Evolutionary conservation across 2,329 filamentous ascomycete genomes (phyloP), one percentile per base, ranked within the genome.

Genomic region (Penicillium sp.): DNA sequence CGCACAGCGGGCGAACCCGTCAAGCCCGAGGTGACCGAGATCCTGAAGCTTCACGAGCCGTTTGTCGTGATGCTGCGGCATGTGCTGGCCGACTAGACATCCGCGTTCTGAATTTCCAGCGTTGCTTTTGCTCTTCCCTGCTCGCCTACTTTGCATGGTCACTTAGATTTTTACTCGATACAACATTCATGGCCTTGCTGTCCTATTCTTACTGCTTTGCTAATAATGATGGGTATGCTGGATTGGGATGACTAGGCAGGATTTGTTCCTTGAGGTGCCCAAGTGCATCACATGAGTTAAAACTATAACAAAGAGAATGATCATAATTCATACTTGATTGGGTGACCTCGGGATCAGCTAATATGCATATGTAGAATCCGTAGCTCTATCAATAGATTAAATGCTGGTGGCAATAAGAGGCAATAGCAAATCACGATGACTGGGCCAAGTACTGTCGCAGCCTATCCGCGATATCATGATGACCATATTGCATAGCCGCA

Each of bases 21-120:
- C 45, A 96, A 95, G 73, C 90, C 90, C 3, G 72, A 77, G 1
- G 81, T 95, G n/a, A 75, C 71, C 23, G 90, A 95, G 75, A 80
- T 95, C 44, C 78, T 88, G 64, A 91, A 90, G 68, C 71, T 96
- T 64, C 82, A 82, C 60, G 87, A 89, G 4, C 84, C 86, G 54
- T 95, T 96, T 69, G 70, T 92, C 66, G 75, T 80, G 44, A 93
- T 95, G 87, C 72, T 95, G 64, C 81, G 90, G 60, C 80, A 83
- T 62, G 89, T 95, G 35, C 75, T 95, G 63, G 88, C 89, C 24
- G 81, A 88, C 62, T 92, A 80, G 39, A 52, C 15, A 10, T 27
- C 15, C 12, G 15, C 1, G 29, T 18, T 42, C 2, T 41, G 6
- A 37, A 27, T 20, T 28, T 18, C 8, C 23, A 15, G 37, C 23